Conservation (phyloP, 2,329 filamentous ascomycete genomes). For the Fusarium citri region DNA sequence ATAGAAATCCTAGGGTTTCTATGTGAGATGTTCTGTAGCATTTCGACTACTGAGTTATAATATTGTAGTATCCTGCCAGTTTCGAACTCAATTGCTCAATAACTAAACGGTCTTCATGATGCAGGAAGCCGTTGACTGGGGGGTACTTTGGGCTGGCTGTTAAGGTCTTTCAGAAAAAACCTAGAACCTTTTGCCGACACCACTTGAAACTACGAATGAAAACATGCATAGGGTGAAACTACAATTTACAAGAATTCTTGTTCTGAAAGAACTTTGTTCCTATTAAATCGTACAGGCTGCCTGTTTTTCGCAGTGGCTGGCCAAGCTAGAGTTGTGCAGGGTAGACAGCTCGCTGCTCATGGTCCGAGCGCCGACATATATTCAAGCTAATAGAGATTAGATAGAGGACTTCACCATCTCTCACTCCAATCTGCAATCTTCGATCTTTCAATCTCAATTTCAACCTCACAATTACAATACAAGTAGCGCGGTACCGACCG, state of each 20-base stretch:
- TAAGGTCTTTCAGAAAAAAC: too few species aligned
- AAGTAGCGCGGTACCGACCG: background rate
- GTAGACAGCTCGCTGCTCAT: slow-evolving; percentile 11
- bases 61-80: background rate
- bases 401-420: slow-evolving; percentile 19
- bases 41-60: background rate
- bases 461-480: slow-evolving; percentile 4
- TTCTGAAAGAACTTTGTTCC: background rate
- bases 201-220: background rate
- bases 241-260: background rate
- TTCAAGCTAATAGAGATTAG: slow-evolving; percentile 13
- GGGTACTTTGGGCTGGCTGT: background rate
- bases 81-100: background rate
- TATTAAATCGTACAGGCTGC: background rate
- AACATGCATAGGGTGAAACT: background rate
- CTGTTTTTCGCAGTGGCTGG: background rate
- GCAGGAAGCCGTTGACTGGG: background rate
- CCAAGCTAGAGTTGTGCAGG: slow-evolving; percentile 26
- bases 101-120: background rate
- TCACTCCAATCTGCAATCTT: slow-evolving; percentile 6
- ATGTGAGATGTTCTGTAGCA: background rate
- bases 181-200: background rate
- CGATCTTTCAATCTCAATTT: background rate
- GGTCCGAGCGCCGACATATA: slow-evolving; percentile 29
- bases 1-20: background rate